A percentile compares a stretch with the other conserved stretches of the same genome.
phyloP scores from a whole-genome alignment of 495 filamentous ascomycete species.

The Lasiosphaeriaceae sp. region DNA sequence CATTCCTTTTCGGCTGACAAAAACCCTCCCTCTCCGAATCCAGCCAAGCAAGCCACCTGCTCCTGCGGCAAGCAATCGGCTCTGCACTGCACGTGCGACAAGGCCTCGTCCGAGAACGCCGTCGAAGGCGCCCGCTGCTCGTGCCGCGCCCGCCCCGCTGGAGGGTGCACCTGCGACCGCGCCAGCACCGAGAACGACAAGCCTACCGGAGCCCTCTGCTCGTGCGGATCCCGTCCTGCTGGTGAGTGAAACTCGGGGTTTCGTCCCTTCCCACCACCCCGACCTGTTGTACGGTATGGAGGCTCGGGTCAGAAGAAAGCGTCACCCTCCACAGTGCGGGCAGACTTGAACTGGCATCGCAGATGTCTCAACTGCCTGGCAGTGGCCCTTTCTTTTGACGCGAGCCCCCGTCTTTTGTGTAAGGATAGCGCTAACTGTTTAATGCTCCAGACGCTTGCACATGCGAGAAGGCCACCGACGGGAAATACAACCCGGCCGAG shows the following conservation, averaged over 20 bases:
- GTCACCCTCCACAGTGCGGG: too few species aligned
- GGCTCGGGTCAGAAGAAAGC: too few species aligned
- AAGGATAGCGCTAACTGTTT: too few species aligned
- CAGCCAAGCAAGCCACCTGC: slow-evolving; percentile 60
- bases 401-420: too few species aligned
- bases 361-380: too few species aligned
- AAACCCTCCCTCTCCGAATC: too few species aligned
- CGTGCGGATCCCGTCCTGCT: slow-evolving; percentile 70
- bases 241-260: slow-evolving; percentile 47
- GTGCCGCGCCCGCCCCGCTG: slow-evolving; percentile 71
- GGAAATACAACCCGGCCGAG: slow-evolving; percentile 20
- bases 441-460: slow-evolving; percentile 64
- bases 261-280: too few species aligned
- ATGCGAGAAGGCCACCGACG: slow-evolving; percentile 68
- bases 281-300: too few species aligned
- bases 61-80: slow-evolving; percentile 86
- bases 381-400: too few species aligned
- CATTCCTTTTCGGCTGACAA: too few species aligned
- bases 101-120: slow-evolving; percentile 70
- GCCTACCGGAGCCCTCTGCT: slow-evolving; percentile 50
- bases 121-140: slow-evolving; percentile 72
- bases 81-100: slow-evolving; percentile 80
- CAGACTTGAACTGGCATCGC: too few species aligned
- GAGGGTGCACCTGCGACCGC: slow-evolving; percentile 78
- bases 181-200: slow-evolving; percentile 67